Conservation (phyloP, 2,329 filamentous ascomycete genomes). For the Fonsecaea nubica region DNA sequence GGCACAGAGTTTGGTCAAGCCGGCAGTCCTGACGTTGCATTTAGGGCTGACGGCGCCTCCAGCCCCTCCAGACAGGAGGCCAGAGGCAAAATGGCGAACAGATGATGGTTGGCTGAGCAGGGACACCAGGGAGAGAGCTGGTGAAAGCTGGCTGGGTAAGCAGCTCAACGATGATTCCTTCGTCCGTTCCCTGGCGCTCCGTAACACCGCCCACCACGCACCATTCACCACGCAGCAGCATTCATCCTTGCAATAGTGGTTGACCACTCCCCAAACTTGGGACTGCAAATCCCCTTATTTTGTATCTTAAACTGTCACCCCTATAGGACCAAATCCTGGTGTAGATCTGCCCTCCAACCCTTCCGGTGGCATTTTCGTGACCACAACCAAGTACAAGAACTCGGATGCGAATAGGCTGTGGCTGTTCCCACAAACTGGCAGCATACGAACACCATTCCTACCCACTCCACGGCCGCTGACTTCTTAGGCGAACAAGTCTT, state of each 20-base stretch:
- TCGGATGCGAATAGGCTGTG: not conserved
- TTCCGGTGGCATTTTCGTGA: not conserved
- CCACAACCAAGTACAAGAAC: not conserved
- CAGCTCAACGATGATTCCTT: not conserved
- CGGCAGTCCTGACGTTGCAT: constrained; percentile 26
- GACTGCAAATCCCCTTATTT: not conserved
- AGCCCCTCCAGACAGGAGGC: not conserved
- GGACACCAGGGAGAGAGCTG: not conserved
- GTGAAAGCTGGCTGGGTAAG: not conserved
- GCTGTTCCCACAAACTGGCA: not conserved
- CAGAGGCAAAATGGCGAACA: not conserved
- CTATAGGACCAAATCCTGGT: not conserved
- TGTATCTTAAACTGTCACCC: not conserved
- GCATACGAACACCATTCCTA: not conserved
- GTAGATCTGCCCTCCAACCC: not conserved
- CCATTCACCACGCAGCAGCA: not conserved
- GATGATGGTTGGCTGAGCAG: not conserved
- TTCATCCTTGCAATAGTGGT: not conserved
- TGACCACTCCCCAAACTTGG: constrained; percentile 6
- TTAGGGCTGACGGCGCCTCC: constrained; percentile 23
- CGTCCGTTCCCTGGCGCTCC: not conserved
- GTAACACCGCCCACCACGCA: constrained; percentile 7
- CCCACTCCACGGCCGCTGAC: not conserved
- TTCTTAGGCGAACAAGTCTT: not conserved
- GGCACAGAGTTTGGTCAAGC: not conserved